Base-by-base conservation (phyloP, 106 monocot genomes). In the Acanthochlamys bracteata region DNA sequence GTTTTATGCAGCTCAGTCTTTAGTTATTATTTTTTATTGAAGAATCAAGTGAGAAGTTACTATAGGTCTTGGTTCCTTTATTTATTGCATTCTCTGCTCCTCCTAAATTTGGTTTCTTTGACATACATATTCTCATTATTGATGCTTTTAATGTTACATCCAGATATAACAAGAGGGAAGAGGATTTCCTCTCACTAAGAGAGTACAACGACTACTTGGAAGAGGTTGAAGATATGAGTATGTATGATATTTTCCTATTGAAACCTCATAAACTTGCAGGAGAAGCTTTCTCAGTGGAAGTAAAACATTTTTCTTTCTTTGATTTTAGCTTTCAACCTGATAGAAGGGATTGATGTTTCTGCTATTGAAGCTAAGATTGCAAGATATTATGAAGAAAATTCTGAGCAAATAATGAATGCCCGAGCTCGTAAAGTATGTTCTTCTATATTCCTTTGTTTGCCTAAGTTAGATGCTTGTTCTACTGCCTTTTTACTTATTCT, bases 201-300 rank as follows among this genome's bases (percentile, higher is more conserved):
- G 87, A 87, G 11, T 90, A 87, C 71, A 95, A 95, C 78, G 95
- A 95, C 68, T 95, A 95, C 59, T 69, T 90, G 69, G 95, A 95
- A 80, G 95, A 95, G 74, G 86, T 95, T 24, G 95, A 95, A 63
- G 95, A 95, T 65, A 90, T 90, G 90, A 90, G 95, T 95, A 72
- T 78, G 90, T 78, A 70, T 56, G 56, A 41, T 25, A 20, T 8
- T 12, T 55, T 22, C 13, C 19, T 14, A 65, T 10, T 47, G 15
- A 21, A 39, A 41, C 10, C 19, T 1, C 16, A 11, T 67, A 15
- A 12, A 54, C 43, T 17, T 25, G 11, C 47, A 20, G n/a, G n/a
- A n/a, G n/a, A n/a, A n/a, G n/a, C n/a, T n/a, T 67, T 42, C 14
- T 23, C 72, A 17, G 33, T 4, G 39, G 22, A 0, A 7, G 0